A percentile compares a stretch with the other conserved stretches of the same genome.
Evolutionary conservation across 768 basidiomycete species (phyloP).

Genomic region (Tricholoma matsutake): DNA sequence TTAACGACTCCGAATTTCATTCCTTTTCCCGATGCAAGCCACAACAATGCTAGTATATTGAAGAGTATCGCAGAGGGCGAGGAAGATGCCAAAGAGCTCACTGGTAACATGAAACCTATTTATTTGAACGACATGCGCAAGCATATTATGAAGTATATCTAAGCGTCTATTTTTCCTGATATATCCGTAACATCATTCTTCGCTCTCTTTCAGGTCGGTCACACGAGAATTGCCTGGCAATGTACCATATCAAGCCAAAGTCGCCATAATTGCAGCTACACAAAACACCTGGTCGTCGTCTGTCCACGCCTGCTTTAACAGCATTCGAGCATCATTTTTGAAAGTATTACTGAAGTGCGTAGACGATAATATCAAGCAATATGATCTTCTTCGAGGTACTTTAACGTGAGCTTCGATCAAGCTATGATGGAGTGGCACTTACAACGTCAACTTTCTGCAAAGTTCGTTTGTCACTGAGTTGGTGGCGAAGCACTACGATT

Average conservation of each 20-base stretch:
- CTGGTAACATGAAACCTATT: conserved; percentile 8
- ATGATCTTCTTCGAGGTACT: neutral
- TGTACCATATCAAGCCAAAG: conserved; percentile 36
- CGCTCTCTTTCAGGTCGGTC: conserved; percentile 31
- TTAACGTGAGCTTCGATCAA: neutral
- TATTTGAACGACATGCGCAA: conserved; percentile 30
- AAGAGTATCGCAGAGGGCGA: conserved; percentile 9
- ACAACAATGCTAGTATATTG: neutral
- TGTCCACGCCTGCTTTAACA: conserved; percentile 20
- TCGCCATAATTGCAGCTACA: conserved; percentile 28
- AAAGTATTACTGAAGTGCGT: neutral
- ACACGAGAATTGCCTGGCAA: conserved; percentile 38
- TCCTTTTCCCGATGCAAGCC: conserved; percentile 14
- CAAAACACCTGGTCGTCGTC: conserved; percentile 29
- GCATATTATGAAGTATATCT: conserved; percentile 29
- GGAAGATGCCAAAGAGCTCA: neutral
- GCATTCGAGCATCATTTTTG: conserved; percentile 9
- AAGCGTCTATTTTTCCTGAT: neutral
- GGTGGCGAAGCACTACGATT: conserved; percentile 15
- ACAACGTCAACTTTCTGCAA: neutral
- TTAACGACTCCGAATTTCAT: conserved; percentile 35
- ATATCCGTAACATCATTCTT: neutral
- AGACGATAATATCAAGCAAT: neutral
- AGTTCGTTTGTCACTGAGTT: conserved; percentile 22
- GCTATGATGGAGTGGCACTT: too few species aligned